Percentiles rank a stretch among this genome's conserved stretches.
These are phyloP conservation scores for Kurtzmaniella quercitrusa DNA, from an alignment of 1,139 yeast species.

Conservation along the genomic window DNA sequence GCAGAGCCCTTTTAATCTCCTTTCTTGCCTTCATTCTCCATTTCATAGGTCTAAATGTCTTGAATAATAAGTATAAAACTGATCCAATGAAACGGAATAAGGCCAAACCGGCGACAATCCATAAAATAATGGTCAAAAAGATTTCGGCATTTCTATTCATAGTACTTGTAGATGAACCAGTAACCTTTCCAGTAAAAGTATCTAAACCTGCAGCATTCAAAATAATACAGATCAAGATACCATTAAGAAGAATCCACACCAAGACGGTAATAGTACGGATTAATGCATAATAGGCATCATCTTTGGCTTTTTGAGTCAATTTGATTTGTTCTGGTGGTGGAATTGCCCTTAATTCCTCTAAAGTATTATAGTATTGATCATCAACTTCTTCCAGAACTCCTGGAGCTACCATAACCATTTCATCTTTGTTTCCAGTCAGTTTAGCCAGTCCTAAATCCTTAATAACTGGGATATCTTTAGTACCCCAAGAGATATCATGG, in stretches of 20 bases:
- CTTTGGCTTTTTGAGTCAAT: conserved; percentile 23
- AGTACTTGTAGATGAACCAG: conserved; percentile 11
- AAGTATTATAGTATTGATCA: conserved; percentile 48
- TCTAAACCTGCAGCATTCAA: conserved; percentile 40
- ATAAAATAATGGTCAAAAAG: conserved; percentile 43
- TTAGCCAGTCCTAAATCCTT: conserved; percentile 71
- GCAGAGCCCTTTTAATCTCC: conserved; percentile 10
- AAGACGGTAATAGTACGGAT: conserved; percentile 44
- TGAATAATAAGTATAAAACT: conserved; percentile 31
- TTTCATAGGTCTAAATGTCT: conserved; percentile 36
- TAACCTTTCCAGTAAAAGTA: conserved; percentile 18
- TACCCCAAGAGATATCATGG: conserved; percentile 88
- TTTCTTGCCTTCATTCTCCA: conserved; percentile 32
- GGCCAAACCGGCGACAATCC: conserved; percentile 49
- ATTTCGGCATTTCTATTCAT: conserved; percentile 29
- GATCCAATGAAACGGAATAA: conserved; percentile 40
- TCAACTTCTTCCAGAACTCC: conserved; percentile 62
- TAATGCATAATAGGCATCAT: conserved; percentile 42
- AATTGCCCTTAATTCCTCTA: conserved; percentile 40
- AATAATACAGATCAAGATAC: conserved; percentile 38
- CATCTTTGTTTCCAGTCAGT: conserved; percentile 50
- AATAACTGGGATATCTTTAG: conserved; percentile 64
- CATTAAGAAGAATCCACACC: conserved; percentile 44
- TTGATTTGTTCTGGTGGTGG: conserved; percentile 20
- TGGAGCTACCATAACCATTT: conserved; percentile 65